Evolutionary conservation across 2,329 filamentous ascomycete genomes (phyloP).

Genomic region (Fusarium continuum): DNA sequence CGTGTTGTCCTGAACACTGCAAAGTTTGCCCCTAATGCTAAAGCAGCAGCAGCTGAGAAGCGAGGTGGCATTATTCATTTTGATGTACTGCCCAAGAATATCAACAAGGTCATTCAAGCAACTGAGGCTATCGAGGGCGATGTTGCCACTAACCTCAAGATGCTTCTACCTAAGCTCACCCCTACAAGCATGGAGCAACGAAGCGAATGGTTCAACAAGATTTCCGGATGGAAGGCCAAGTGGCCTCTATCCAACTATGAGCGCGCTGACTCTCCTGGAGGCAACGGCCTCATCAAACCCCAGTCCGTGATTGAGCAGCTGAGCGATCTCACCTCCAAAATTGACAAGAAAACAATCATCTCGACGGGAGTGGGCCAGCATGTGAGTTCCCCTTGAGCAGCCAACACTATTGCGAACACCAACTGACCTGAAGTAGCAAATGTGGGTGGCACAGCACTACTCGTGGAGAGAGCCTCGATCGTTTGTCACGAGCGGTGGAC

Average conservation of each 20-base stretch:
- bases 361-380: neutral
- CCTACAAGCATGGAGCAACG: constrained; percentile 74
- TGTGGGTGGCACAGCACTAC: neutral
- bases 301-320: constrained; percentile 91
- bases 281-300: constrained; percentile 86
- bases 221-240: constrained; percentile 87
- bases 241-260: constrained; percentile 89
- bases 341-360: neutral
- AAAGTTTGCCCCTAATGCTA: constrained; percentile 91
- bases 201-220: constrained; percentile 88
- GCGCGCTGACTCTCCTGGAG: constrained; percentile 64
- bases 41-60: constrained; percentile 81
- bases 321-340: constrained; percentile 72
- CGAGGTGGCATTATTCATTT: constrained; percentile 97
- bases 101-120: constrained; percentile 98
- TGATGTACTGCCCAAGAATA: constrained; percentile 99
- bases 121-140: constrained; percentile 96
- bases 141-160: constrained; percentile 79
- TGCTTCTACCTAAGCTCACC: too few species aligned
- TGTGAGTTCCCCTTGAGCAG: neutral
- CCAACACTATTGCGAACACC: neutral
- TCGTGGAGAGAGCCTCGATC: neutral
- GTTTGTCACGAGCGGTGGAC: neutral
- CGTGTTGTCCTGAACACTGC: constrained; percentile 84
- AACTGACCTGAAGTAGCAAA: neutral